These are phyloP conservation scores for Hypomyces perniciosus DNA, from an alignment of 2,329 filamentous ascomycete species.

Conservation along the genomic window DNA sequence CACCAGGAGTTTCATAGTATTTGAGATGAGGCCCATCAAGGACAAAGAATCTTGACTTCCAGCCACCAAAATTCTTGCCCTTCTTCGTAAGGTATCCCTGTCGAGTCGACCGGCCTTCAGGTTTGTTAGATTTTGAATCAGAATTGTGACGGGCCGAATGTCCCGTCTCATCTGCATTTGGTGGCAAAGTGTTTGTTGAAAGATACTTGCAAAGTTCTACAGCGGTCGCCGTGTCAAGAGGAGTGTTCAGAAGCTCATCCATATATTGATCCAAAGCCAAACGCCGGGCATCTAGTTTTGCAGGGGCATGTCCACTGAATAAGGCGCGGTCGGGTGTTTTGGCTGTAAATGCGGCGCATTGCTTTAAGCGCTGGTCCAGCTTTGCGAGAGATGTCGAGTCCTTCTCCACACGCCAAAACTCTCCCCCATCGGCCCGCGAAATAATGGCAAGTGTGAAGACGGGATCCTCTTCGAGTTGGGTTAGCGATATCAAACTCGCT, in stretches of 20 bases:
- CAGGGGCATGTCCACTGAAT: slow-evolving; percentile 88
- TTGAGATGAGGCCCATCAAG: slow-evolving; percentile 61
- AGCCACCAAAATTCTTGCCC: slow-evolving; percentile 97
- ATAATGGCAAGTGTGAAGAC: slow-evolving; percentile 89
- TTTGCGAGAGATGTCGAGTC: slow-evolving; percentile 74
- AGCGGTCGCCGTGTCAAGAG: slow-evolving; percentile 70
- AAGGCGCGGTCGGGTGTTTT: slow-evolving; percentile 77
- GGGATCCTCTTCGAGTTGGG: slow-evolving; percentile 79
- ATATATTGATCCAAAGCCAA: slow-evolving; percentile 78
- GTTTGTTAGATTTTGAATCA: slow-evolving; percentile 35
- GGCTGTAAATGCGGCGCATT: slow-evolving; percentile 63
- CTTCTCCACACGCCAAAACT: slow-evolving; percentile 94
- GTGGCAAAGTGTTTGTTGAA: slow-evolving; percentile 59
- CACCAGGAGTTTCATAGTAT: slow-evolving; percentile 89
- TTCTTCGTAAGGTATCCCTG: slow-evolving; percentile 93
- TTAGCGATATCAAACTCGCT: slow-evolving; percentile 74
- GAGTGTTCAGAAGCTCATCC: slow-evolving; percentile 75
- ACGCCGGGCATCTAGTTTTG: slow-evolving; percentile 83
- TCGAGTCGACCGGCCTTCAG: slow-evolving; percentile 63
- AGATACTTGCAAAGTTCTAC: slow-evolving; percentile 82
- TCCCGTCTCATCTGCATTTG: slow-evolving; percentile 53
- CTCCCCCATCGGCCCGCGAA: slow-evolving; percentile 65
- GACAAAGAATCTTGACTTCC: slow-evolving; percentile 75
- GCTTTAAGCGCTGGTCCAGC: slow-evolving; percentile 75
- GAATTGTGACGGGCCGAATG: slow-evolving; percentile 1